Percentiles rank a stretch among this genome's conserved stretches.
phyloP scores from a whole-genome alignment of 2,329 filamentous ascomycete genomes.

The Sphaerostilbella broomeana region DNA sequence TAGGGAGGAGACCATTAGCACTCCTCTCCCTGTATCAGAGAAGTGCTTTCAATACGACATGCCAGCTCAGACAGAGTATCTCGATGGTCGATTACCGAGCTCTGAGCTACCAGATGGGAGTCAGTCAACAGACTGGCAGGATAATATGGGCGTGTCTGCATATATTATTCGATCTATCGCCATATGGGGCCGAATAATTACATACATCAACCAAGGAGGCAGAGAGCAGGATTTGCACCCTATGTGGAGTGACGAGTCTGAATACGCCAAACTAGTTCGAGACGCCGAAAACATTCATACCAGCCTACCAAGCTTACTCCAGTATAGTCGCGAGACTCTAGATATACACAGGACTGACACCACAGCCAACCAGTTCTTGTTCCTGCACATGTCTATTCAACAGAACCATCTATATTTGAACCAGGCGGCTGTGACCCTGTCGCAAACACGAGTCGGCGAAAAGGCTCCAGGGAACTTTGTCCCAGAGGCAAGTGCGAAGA shows the following conservation, averaged over 20 bases:
- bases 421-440: conserved; percentile 72
- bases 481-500: conserved; percentile 64
- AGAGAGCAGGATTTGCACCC: conserved; percentile 69
- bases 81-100: conserved; percentile 64
- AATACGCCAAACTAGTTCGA: conserved; percentile 62
- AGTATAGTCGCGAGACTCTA: conserved; percentile 75
- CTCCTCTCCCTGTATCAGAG: conserved; percentile 87
- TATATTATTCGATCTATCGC: conserved; percentile 82
- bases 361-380: conserved; percentile 85
- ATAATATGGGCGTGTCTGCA: conserved; percentile 91
- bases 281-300: conserved; percentile 65
- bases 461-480: conserved; percentile 75
- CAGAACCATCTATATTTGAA: conserved; percentile 89
- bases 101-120: conserved; percentile 56
- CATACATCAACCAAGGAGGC: conserved; percentile 84
- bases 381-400: conserved; percentile 82
- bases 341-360: conserved; percentile 77
- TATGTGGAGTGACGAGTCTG: conserved; percentile 78
- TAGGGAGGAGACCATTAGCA: conserved; percentile 79
- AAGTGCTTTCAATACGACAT: conserved; percentile 87
- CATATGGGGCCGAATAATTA: conserved; percentile 83
- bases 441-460: conserved; percentile 55
- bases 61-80: conserved; percentile 75
- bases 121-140: conserved; percentile 57
- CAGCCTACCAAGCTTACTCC: conserved; percentile 62